Evolutionary conservation across 2,329 filamentous ascomycete species (phyloP).

Genomic region (Pyrenochaeta sp.): DNA sequence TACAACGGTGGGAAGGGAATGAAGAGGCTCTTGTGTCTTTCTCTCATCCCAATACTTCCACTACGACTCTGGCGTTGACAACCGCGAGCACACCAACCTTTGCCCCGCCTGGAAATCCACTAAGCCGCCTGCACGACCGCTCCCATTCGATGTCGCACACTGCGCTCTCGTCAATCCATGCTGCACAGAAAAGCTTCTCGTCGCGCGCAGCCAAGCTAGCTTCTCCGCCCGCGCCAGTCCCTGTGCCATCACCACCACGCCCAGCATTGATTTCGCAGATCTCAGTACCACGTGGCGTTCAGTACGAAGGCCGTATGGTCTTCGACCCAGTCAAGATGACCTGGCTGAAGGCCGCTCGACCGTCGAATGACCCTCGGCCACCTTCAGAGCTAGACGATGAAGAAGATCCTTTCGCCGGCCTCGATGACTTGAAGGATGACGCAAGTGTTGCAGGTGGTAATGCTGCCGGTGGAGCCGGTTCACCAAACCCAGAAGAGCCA

Average conservation of each 20-base stretch:
- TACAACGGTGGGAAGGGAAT: conserved; percentile 94
- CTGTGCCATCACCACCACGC: conserved; percentile 59
- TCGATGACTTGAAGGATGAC: conserved; percentile 87
- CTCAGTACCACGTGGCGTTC: conserved; percentile 79
- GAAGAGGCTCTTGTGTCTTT: conserved; percentile 85
- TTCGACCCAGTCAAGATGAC: conserved; percentile 98
- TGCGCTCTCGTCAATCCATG: conserved; percentile 41
- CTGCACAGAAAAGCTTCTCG: conserved; percentile 52
- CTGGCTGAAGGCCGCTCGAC: conserved; percentile 79
- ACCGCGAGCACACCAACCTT: conserved; percentile 52
- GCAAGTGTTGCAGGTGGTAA: conserved; percentile 41
- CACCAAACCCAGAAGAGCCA: conserved; percentile 36
- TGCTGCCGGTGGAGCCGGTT: conserved; percentile 26
- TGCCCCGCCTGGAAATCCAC: conserved; percentile 41
- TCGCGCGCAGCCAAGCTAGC: conserved; percentile 44
- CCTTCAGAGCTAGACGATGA: conserved; percentile 76
- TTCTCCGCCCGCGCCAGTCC: conserved; percentile 55
- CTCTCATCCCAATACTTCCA: conserved; percentile 61
- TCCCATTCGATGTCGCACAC: conserved; percentile 55
- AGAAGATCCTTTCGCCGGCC: conserved; percentile 91
- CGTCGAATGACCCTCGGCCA: conserved; percentile 42
- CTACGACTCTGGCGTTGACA: conserved; percentile 51
- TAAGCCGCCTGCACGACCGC: conserved; percentile 42
- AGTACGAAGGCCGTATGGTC: conserved; percentile 97
- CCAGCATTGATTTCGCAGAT: conserved; percentile 92